Percentiles rank a stretch among this genome's conserved stretches.
phyloP scores from a whole-genome alignment of 768 basidiomycete species.

The Trichaptum fuscoviolaceum region DNA sequence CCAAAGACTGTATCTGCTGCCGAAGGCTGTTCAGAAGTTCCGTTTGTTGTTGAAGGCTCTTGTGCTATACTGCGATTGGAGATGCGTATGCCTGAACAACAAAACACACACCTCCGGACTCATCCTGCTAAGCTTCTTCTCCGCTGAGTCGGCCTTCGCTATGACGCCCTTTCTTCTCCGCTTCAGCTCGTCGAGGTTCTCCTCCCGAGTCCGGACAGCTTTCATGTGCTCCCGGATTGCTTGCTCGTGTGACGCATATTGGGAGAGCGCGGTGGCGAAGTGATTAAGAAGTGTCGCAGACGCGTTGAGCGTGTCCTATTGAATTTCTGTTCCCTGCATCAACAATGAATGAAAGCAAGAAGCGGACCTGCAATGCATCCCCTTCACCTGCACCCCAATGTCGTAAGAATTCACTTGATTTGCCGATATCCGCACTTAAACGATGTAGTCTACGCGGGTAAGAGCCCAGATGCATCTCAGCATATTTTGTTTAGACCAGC shows the following conservation, averaged over 20 bases:
- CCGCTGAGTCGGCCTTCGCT: slow-evolving; percentile 73
- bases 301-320: slow-evolving; percentile 69
- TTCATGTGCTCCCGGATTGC: slow-evolving; percentile 72
- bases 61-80: slow-evolving; percentile 41
- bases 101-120: slow-evolving; percentile 44
- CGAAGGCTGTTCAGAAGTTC: slow-evolving; percentile 65
- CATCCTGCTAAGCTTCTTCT: slow-evolving; percentile 90
- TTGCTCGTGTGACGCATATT: slow-evolving; percentile 68
- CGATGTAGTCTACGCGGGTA: slow-evolving; percentile 48
- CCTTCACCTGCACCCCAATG: slow-evolving; percentile 77
- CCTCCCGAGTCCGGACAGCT: slow-evolving; percentile 76
- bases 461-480: not conserved
- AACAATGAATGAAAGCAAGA: slow-evolving; percentile 10
- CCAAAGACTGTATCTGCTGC: slow-evolving; percentile 72
- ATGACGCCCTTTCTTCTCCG: slow-evolving; percentile 61
- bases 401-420: slow-evolving; percentile 67
- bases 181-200: slow-evolving; percentile 71
- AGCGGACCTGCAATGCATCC: slow-evolving; percentile 70
- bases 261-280: slow-evolving; percentile 59
- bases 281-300: slow-evolving; percentile 63
- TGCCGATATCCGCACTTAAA: slow-evolving; percentile 58
- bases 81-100: not conserved
- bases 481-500: slow-evolving; percentile 1
- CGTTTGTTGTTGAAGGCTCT: slow-evolving; percentile 69
- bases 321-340: not conserved